phyloP scores from a whole-genome alignment of 192 early-diverging fungal genomes.

The Entophlyctis helioformis region DNA sequence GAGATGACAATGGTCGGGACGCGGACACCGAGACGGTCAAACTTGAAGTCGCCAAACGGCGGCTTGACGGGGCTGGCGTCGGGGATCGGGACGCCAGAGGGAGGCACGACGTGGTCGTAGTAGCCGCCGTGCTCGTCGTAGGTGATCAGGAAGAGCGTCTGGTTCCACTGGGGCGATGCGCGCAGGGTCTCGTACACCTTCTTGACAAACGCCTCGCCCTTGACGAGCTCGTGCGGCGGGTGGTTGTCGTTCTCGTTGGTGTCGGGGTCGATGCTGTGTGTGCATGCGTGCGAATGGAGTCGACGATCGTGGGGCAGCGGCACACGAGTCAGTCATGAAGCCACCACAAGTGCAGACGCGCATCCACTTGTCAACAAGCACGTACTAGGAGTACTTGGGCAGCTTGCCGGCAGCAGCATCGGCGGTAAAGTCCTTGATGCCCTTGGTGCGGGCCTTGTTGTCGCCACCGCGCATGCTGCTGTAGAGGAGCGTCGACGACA shows the following conservation, averaged over 20 bases:
- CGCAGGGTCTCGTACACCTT: constrained; percentile 34
- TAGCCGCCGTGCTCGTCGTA: constrained; percentile 42
- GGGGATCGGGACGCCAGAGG: constrained; percentile 29
- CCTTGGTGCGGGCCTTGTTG: constrained; percentile 2
- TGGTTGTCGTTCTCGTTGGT: constrained; percentile 11
- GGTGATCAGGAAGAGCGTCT: constrained; percentile 31
- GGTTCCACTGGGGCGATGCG: constrained; percentile 32
- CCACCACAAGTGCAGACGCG: too few relatives aligned
- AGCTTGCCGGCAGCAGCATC: constrained; percentile 16
- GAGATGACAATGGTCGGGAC: constrained; percentile 36
- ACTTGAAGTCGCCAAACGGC: constrained; percentile 17
- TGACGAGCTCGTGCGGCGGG: constrained; percentile 12
- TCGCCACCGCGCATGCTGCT: constrained; percentile 1
- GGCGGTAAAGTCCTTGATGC: constrained; percentile 7
- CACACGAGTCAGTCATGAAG: not conserved
- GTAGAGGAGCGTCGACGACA: constrained; percentile 9
- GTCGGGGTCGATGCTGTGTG: too few relatives aligned
- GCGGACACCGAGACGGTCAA: constrained; percentile 36
- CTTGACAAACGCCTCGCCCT: constrained; percentile 19
- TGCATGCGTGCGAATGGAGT: too few relatives aligned
- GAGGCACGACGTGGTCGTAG: constrained; percentile 36
- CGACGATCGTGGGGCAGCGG: not conserved
- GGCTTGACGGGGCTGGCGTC: constrained; percentile 11
- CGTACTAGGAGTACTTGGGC: constrained; percentile 18
- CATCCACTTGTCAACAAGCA: constrained; percentile 8